Conservation (phyloP, 306 rosid species). For the Mucuna pruriens region DNA sequence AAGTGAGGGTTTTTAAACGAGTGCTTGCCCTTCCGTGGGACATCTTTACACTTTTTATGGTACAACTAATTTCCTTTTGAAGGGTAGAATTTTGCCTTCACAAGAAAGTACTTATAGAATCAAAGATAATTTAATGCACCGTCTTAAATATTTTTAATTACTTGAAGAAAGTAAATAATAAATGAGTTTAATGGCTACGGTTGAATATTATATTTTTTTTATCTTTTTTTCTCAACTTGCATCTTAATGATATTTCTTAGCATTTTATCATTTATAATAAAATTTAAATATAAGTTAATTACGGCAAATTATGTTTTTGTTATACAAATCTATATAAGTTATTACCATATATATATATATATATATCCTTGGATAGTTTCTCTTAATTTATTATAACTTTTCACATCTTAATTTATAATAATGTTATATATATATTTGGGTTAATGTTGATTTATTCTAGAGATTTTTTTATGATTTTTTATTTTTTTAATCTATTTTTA, state of each 20-base stretch:
- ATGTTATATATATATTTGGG: too few relatives aligned
- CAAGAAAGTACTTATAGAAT: not conserved
- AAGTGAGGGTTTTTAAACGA: not conserved
- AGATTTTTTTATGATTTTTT: too few relatives aligned
- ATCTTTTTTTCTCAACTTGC: too few relatives aligned
- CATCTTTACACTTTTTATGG: not conserved
- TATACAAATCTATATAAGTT: too few relatives aligned
- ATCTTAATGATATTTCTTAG: not conserved
- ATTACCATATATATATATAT: too few relatives aligned
- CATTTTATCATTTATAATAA: not conserved
- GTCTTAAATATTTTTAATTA: not conserved
- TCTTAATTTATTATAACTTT: too few relatives aligned
- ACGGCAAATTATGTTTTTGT: too few relatives aligned
- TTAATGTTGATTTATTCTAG: too few relatives aligned
- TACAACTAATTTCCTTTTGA: not conserved
- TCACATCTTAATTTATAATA: too few relatives aligned
- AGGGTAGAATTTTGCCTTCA: not conserved
- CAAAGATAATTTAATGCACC: not conserved
- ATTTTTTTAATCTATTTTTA: too few relatives aligned
- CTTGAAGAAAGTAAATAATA: not conserved
- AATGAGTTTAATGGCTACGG: not conserved
- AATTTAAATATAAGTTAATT: too few relatives aligned
- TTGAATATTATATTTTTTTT: not conserved
- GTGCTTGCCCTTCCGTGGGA: not conserved
- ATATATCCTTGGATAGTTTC: too few relatives aligned